A percentile compares a stretch with the other conserved stretches of the same genome.
phyloP scores from a whole-genome alignment of 371 early-diverging fungal species.

The Mucor ambiguus region DNA sequence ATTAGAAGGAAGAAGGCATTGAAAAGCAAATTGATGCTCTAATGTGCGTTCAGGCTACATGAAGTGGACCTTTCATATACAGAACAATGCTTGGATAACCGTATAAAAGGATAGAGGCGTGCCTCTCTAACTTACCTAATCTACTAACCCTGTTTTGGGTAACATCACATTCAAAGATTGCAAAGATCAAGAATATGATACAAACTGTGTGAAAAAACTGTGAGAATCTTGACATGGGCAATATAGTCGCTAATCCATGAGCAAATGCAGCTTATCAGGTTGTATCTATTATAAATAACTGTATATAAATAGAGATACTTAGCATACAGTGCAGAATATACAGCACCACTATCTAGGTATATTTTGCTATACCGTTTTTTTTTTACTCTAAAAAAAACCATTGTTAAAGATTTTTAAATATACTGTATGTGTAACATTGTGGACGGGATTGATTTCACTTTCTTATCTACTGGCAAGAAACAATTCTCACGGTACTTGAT shows the following conservation, averaged over 20 bases:
- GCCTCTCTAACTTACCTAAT: background rate
- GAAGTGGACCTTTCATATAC: background rate
- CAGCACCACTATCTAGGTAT: background rate
- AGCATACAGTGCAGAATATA: background rate
- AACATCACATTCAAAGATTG: constrained; percentile 1
- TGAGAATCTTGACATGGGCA: constrained; percentile 1
- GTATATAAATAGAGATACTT: background rate
- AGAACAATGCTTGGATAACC: background rate
- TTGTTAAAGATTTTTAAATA: constrained; percentile 5
- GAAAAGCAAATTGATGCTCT: background rate
- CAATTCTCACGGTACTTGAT: constrained; percentile 17
- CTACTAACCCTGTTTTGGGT: background rate
- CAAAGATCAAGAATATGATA: background rate
- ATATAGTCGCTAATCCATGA: background rate
- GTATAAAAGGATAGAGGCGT: background rate
- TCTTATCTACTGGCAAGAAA: constrained; percentile 6
- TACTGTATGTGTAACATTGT: background rate
- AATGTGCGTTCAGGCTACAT: background rate
- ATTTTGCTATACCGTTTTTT: background rate
- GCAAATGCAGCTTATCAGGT: background rate
- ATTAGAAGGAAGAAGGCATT: background rate
- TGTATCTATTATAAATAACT: background rate
- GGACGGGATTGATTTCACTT: background rate
- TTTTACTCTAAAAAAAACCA: background rate
- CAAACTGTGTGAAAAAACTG: constrained; percentile 2